Conservation (phyloP, 208 protist species). For the Wallacemonas sp. region DNA sequence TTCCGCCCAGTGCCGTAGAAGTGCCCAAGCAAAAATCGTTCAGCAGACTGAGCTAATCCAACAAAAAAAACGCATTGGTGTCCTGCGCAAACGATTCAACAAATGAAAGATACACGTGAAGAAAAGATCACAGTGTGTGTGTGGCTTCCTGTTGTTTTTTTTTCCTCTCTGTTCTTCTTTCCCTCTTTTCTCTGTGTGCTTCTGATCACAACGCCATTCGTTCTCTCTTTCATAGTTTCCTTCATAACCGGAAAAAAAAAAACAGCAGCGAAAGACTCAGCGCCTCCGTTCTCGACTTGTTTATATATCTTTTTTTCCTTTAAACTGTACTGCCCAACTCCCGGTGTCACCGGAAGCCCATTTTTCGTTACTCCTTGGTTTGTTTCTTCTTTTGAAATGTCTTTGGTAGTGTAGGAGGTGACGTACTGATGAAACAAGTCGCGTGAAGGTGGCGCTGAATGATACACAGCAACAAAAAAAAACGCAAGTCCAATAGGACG, state of each 20-base stretch:
- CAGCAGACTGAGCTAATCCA: background rate
- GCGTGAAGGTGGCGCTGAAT: background rate
- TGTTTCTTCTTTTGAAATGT: constrained; percentile 16
- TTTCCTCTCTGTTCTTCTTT: constrained; percentile 14
- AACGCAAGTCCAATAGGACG: background rate
- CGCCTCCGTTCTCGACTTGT: background rate
- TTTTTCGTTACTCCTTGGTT: constrained; percentile 11
- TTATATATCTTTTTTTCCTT: constrained; percentile 14
- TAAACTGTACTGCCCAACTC: constrained; percentile 11
- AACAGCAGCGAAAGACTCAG: constrained; percentile 7
- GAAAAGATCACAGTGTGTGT: no score
- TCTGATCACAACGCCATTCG: constrained; percentile 1
- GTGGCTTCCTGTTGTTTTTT: background rate
- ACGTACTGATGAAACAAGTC: constrained; percentile 4
- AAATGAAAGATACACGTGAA: constrained; percentile 11
- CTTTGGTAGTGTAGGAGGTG: constrained; percentile 18
- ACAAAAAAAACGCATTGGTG: constrained; percentile 1
- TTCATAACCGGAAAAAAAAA: background rate
- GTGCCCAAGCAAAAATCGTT: background rate
- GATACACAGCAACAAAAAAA: constrained; percentile 3
- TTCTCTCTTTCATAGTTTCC: constrained; percentile 21
- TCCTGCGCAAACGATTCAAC: constrained; percentile 20
- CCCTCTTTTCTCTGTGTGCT: constrained; percentile 13
- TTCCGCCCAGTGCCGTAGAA: background rate
- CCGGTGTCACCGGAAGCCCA: background rate